Percentiles rank a stretch among this genome's conserved stretches.
These are phyloP conservation scores for Colletotrichum salicis DNA, from an alignment of 2,329 filamentous ascomycete genomes.

Conservation along the genomic window DNA sequence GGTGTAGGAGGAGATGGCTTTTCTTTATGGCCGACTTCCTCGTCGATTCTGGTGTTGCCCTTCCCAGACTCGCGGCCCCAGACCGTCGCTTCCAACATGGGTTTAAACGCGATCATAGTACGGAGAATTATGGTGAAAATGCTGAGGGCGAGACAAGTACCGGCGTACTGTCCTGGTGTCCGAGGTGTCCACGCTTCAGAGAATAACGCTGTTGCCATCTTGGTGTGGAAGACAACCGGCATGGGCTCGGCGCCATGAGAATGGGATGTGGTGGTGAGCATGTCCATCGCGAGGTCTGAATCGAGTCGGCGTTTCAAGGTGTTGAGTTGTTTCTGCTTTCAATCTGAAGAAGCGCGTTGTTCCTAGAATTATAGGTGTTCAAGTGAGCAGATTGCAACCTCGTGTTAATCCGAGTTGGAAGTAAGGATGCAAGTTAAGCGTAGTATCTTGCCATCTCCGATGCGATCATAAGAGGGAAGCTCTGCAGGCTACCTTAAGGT, in stretches of 20 bases:
- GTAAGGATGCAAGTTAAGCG: background rate
- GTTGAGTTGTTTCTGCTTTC: background rate
- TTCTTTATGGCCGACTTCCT: background rate
- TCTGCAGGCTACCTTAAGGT: too few species aligned
- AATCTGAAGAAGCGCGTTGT: background rate
- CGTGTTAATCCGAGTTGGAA: background rate
- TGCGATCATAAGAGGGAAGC: background rate
- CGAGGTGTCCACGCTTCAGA: background rate
- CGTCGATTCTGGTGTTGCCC: background rate
- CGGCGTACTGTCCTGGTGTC: conserved; percentile 9
- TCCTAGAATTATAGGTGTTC: background rate
- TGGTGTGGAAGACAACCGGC: conserved; percentile 28
- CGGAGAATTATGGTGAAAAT: conserved; percentile 16
- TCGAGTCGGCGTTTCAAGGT: background rate
- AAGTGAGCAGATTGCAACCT: background rate
- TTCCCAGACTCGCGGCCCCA: background rate
- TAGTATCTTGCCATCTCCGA: background rate
- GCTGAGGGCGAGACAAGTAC: conserved; percentile 13
- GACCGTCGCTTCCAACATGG: background rate
- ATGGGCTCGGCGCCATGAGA: background rate
- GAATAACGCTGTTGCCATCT: conserved; percentile 8
- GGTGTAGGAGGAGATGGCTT: background rate
- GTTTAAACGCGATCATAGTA: conserved; percentile 21
- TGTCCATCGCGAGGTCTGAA: background rate
- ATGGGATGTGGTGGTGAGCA: background rate